phyloP scores from a whole-genome alignment of 768 basidiomycete genomes.

The Dictyophora rubrovolvata region DNA sequence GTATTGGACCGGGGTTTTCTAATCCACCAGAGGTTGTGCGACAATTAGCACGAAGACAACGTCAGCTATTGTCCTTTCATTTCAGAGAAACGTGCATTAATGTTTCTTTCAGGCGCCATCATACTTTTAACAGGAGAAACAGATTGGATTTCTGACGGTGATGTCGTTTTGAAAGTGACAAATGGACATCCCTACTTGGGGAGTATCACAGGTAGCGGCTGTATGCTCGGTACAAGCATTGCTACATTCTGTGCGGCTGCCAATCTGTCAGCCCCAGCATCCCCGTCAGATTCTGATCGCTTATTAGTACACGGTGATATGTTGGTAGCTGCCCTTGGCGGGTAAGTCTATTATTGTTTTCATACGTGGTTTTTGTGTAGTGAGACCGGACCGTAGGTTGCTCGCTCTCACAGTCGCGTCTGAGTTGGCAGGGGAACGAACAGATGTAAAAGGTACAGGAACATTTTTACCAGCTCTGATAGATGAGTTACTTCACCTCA shows the following conservation, averaged over 20 bases:
- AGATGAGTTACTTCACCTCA: conserved; percentile 42
- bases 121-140: conserved; percentile 68
- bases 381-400: conserved; percentile 23
- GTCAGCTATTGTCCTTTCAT: conserved; percentile 33
- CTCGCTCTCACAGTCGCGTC: conserved; percentile 53
- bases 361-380: neutral
- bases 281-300: conserved; percentile 17
- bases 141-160: conserved; percentile 83
- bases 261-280: conserved; percentile 28
- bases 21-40: conserved; percentile 65
- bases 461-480: conserved; percentile 58
- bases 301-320: conserved; percentile 68
- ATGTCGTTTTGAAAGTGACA: conserved; percentile 48
- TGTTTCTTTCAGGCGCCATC: conserved; percentile 50
- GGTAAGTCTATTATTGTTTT: conserved; percentile 35
- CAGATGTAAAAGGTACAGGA: conserved; percentile 48
- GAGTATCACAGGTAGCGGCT: conserved; percentile 84
- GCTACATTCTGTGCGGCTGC: conserved; percentile 75
- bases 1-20: conserved; percentile 63
- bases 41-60: conserved; percentile 59
- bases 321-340: conserved; percentile 64
- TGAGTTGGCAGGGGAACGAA: conserved; percentile 42
- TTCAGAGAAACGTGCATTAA: neutral
- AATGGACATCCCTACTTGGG: conserved; percentile 73
- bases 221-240: conserved; percentile 67